Evolutionary conservation across 2,329 filamentous ascomycete genomes (phyloP).

Genomic region (Clarireedia sp.): DNA sequence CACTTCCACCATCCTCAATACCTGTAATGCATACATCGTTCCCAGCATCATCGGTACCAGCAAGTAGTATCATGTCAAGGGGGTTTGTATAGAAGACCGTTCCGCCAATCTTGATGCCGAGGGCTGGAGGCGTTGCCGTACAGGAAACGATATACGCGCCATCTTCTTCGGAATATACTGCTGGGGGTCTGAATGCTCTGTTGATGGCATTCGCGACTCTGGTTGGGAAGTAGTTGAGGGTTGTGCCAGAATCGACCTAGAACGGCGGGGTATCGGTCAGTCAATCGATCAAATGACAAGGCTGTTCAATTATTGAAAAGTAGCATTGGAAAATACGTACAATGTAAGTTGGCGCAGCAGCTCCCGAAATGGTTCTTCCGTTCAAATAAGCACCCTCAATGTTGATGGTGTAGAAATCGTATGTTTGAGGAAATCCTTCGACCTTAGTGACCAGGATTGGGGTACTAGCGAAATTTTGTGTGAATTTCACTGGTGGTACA

Average conservation of each 20-base stretch:
- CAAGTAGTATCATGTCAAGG: conserved; percentile 27
- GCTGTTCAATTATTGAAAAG: too few species aligned
- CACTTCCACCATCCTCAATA: conserved; percentile 27
- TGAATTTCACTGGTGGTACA: conserved; percentile 35
- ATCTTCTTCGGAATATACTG: conserved; percentile 25
- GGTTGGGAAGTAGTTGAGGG: conserved; percentile 34
- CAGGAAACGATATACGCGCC: conserved; percentile 35
- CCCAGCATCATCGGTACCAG: conserved; percentile 13
- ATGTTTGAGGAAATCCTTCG: conserved; percentile 3
- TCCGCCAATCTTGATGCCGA: conserved; percentile 35
- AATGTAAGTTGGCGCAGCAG: conserved; percentile 14
- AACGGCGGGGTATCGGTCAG: too few species aligned
- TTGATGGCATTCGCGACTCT: conserved; percentile 33
- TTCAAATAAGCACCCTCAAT: conserved; percentile 11
- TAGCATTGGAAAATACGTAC: too few species aligned
- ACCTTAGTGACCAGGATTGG: conserved; percentile 21
- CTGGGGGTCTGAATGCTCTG: conserved; percentile 36
- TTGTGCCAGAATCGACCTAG: conserved; percentile 36
- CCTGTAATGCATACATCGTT: conserved; percentile 29
- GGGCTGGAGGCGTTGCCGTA: conserved; percentile 32
- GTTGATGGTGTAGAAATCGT: conserved; percentile 21
- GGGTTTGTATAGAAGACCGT: conserved; percentile 28
- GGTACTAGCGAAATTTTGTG: conserved; percentile 15
- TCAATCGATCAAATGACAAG: too few species aligned
- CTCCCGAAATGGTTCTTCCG: conserved; percentile 1